phyloP scores from a whole-genome alignment of 129 eudicot species.

The Glebionis coronaria region DNA sequence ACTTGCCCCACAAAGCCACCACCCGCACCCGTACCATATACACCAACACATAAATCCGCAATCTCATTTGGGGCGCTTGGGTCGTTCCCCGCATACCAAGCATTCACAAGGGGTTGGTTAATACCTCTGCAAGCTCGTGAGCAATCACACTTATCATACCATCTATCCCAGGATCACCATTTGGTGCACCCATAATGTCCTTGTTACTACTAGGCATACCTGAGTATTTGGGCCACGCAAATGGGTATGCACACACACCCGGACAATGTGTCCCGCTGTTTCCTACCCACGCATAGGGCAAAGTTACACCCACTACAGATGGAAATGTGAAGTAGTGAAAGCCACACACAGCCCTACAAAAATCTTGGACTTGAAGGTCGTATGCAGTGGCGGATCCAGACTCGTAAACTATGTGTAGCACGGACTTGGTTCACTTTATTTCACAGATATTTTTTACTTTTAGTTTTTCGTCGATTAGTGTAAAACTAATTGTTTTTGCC shows the following conservation, averaged over 20 bases:
- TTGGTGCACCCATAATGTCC: constrained; percentile 48
- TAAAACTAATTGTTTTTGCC: no score
- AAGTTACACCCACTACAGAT: constrained; percentile 41
- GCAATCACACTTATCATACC: constrained; percentile 73
- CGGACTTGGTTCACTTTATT: no score
- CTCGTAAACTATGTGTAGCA: no score
- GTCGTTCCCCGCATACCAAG: constrained; percentile 59
- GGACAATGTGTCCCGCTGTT: constrained; percentile 65
- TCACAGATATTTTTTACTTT: no score
- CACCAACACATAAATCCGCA: constrained; percentile 62
- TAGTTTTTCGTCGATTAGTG: no score
- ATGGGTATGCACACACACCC: constrained; percentile 62
- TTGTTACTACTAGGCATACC: constrained; percentile 29
- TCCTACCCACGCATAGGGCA: constrained; percentile 72
- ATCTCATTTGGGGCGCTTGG: constrained; percentile 60
- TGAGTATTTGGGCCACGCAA: constrained; percentile 46
- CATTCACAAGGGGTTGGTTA: constrained; percentile 62
- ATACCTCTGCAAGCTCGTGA: constrained; percentile 59
- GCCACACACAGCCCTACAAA: constrained; percentile 64
- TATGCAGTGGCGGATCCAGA: no score
- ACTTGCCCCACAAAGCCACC: constrained; percentile 62
- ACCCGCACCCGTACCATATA: constrained; percentile 62
- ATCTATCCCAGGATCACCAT: constrained; percentile 53
- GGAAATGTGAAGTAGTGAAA: constrained; percentile 69
- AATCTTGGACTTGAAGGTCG: constrained; percentile 55